These are phyloP conservation scores for Leishmania arabica DNA, from an alignment of 208 protist genomes.

Conservation along the genomic window DNA sequence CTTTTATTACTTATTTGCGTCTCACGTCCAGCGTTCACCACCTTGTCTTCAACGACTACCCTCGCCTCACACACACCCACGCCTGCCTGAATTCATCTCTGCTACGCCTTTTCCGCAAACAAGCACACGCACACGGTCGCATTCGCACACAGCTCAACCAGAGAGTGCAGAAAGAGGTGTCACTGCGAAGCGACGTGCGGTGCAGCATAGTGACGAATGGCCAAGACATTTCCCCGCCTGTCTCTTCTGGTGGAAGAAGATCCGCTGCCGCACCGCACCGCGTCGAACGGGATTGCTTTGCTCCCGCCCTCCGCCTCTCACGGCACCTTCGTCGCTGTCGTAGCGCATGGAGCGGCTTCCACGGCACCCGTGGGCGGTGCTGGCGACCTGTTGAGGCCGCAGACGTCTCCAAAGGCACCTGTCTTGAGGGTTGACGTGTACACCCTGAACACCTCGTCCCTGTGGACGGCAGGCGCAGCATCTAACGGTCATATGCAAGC, in stretches of 20 bases:
- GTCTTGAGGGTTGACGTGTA: background rate
- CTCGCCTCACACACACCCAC: background rate
- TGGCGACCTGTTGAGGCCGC: background rate
- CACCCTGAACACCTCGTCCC: background rate
- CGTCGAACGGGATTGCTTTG: constrained; percentile 14
- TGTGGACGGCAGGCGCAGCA: background rate
- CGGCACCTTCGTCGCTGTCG: constrained; percentile 9
- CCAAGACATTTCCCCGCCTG: constrained; percentile 13
- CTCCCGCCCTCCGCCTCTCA: constrained; percentile 4
- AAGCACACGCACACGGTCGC: background rate
- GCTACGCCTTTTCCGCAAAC: background rate
- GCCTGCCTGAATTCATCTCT: background rate
- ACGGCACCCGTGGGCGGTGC: background rate
- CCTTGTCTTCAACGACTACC: background rate
- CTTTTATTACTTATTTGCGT: background rate
- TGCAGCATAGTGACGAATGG: background rate
- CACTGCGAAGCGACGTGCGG: background rate
- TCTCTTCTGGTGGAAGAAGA: constrained; percentile 15
- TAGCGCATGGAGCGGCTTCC: background rate
- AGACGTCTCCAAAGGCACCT: background rate
- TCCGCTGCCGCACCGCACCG: background rate
- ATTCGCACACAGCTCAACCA: background rate
- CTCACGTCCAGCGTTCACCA: background rate
- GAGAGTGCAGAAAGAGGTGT: background rate
- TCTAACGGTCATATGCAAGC: background rate